phyloP scores from a whole-genome alignment of 163 green algal genomes.

The Chlorella variabilis region DNA sequence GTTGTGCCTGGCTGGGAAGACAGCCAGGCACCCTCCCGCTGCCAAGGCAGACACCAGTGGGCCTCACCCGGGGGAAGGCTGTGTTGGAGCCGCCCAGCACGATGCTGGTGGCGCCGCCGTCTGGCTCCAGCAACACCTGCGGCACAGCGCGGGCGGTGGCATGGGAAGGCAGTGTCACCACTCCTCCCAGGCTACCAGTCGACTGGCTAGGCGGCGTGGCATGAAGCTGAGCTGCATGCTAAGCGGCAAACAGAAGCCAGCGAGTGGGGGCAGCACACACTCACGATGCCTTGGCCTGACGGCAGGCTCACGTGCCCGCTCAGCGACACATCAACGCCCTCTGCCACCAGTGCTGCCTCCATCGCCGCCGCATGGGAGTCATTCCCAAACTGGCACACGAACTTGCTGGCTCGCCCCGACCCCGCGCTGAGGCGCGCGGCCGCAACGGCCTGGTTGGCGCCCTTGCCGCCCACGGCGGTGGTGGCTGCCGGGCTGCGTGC shows the following conservation, averaged over 20 bases:
- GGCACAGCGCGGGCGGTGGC: not conserved
- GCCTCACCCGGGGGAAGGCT: not conserved
- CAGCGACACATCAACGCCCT: slow-evolving; percentile 49
- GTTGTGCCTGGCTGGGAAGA: not conserved
- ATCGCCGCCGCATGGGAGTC: slow-evolving; percentile 50
- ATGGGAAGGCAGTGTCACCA: too few species aligned
- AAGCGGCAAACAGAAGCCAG: too few species aligned
- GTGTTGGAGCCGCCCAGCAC: slow-evolving; percentile 39
- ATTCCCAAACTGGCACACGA: slow-evolving; percentile 52
- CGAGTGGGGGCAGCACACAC: too few species aligned
- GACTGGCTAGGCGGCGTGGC: too few species aligned
- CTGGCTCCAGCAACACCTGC: slow-evolving; percentile 55
- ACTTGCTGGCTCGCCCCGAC: not conserved
- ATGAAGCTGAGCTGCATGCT: too few species aligned
- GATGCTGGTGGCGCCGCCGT: slow-evolving; percentile 45
- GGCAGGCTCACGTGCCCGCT: slow-evolving; percentile 32
- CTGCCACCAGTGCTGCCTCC: slow-evolving; percentile 26
- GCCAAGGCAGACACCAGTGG: not conserved
- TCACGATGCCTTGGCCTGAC: slow-evolving; percentile 62
- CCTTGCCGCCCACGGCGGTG: slow-evolving; percentile 63
- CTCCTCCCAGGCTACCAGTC: too few species aligned
- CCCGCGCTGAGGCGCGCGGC: slow-evolving; percentile 39
- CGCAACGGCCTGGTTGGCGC: slow-evolving; percentile 71
- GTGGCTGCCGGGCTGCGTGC: slow-evolving; percentile 17
- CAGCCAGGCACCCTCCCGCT: not conserved